These are phyloP conservation scores for Cladobotryum mycophilum DNA, from an alignment of 2,329 filamentous ascomycete genomes.

Conservation along the genomic window DNA sequence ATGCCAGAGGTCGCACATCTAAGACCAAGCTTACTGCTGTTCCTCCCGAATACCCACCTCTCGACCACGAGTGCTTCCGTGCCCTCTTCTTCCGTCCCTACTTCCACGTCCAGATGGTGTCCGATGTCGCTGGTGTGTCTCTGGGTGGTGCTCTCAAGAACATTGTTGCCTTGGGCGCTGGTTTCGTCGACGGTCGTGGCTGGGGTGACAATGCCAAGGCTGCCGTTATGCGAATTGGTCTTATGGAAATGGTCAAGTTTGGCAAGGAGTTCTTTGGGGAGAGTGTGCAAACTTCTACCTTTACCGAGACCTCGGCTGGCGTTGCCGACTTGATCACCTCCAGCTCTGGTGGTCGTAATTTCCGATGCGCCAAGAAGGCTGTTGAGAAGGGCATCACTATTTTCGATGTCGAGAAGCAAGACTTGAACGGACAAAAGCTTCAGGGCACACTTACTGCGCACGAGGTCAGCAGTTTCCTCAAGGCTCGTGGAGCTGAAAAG, in stretches of 20 bases:
- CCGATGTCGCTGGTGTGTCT: slow-evolving; percentile 94
- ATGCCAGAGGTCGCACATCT: slow-evolving; percentile 59
- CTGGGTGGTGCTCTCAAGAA: slow-evolving; percentile 95
- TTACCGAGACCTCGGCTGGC: slow-evolving; percentile 94
- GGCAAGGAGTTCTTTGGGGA: slow-evolving; percentile 88
- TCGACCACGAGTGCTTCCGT: slow-evolving; percentile 79
- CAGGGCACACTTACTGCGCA: slow-evolving; percentile 89
- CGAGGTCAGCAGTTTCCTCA: slow-evolving; percentile 86
- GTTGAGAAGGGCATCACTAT: slow-evolving; percentile 74
- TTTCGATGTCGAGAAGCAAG: slow-evolving; percentile 78
- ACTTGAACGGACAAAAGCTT: slow-evolving; percentile 94
- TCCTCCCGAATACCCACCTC: slow-evolving; percentile 74
- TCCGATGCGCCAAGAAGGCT: slow-evolving; percentile 84
- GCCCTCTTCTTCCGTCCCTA: slow-evolving; percentile 91
- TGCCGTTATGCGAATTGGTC: slow-evolving; percentile 93
- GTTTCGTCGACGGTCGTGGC: slow-evolving; percentile 89
- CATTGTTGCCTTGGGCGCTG: slow-evolving; percentile 87
- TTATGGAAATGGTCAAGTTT: slow-evolving; percentile 95
- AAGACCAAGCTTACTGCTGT: slow-evolving; percentile 68
- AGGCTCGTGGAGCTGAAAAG: slow-evolving; percentile 66
- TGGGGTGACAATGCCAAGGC: slow-evolving; percentile 99
- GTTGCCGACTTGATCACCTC: slow-evolving; percentile 95
- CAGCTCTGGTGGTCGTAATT: slow-evolving; percentile 87
- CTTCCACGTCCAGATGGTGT: slow-evolving; percentile 92
- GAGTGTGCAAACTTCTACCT: slow-evolving; percentile 73